phyloP scores from a whole-genome alignment of 2,329 filamentous ascomycete genomes.

The Fusarium odoratissimum region DNA sequence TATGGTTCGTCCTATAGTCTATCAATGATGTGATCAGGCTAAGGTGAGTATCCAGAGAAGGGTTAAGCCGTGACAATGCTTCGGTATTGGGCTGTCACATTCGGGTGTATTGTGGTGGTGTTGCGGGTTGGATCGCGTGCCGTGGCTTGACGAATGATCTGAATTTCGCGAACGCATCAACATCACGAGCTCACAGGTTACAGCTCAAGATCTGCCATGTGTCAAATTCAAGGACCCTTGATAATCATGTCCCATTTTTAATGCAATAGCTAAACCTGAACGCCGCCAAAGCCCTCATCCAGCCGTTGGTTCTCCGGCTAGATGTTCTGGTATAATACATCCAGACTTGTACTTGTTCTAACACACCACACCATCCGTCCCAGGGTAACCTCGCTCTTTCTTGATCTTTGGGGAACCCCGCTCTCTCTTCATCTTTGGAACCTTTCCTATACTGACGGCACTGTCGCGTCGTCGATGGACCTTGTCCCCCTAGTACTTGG shows the following conservation, averaged over 20 bases:
- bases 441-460: not conserved
- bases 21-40: not conserved
- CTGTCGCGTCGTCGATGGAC: not conserved
- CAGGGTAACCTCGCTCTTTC: constrained; percentile 5
- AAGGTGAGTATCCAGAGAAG: not conserved
- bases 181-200: not conserved
- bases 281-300: constrained; percentile 52
- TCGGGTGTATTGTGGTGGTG: not conserved
- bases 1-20: not conserved
- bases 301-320: constrained; percentile 43
- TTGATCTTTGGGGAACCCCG: constrained; percentile 4
- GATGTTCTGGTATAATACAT: constrained; percentile 53
- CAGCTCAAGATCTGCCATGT: constrained; percentile 16
- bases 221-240: constrained; percentile 28
- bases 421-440: not conserved
- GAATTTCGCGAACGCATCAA: not conserved
- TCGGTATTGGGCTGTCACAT: not conserved
- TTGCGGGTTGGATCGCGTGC: not conserved
- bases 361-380: constrained; percentile 23
- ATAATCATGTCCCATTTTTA: constrained; percentile 46
- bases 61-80: not conserved
- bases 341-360: constrained; percentile 48
- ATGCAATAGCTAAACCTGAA: constrained; percentile 51
- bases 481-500: constrained; percentile 31
- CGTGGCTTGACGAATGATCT: not conserved